Base-by-base conservation (phyloP, 139 green algal species). In the Volvox africanus region DNA sequence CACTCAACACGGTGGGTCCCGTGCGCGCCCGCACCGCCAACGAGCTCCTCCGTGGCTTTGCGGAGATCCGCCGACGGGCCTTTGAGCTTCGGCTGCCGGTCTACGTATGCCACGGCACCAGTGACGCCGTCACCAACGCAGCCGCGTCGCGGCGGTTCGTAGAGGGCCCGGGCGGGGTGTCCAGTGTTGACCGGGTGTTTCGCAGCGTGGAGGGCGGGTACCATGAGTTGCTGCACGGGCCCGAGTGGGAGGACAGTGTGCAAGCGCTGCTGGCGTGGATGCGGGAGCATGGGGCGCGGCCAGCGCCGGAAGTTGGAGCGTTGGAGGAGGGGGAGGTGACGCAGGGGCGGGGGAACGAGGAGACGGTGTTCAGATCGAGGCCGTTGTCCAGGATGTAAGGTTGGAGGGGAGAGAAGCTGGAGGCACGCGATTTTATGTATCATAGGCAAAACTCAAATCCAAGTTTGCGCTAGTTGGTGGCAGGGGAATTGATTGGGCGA, bases 201-300 rank as follows among this genome's bases (percentile, higher is more conserved):
- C 85, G 85, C 1, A 13, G 14, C 69, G 37, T 89, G 69, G 85
- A 71, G 50, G 92, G 86, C 18, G 93, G 93, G 18, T 94, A 94
- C 69, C 93, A 95, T 76, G 93, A 95, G 92, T 84, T 94, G 88
- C 77, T 95, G n/a, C 90, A 92, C 55, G 92, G 93, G 16, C 88
- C 92, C 20, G 90, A 94, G 85, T 78, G 61, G 55, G 69, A 91
- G 26, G 80, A 76, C 3, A 91, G 84, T 65, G 83, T 81, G 1
- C 26, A 32, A 18, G 73, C 65, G n/a, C 86, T 94, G 33, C 37
- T 92, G 55, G 73, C 44, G 16, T 95, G 93, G 93, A 90, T 94
- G 24, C 35, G 35, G 36, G 36, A 13, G 68, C 84, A 36, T 9
- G 36, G 22, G 26, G 84, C 67, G 68, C 30, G 82, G 33, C 22